phyloP scores from a whole-genome alignment of 1,284 basidiomycete species.

The Cystobasidium sp. region DNA sequence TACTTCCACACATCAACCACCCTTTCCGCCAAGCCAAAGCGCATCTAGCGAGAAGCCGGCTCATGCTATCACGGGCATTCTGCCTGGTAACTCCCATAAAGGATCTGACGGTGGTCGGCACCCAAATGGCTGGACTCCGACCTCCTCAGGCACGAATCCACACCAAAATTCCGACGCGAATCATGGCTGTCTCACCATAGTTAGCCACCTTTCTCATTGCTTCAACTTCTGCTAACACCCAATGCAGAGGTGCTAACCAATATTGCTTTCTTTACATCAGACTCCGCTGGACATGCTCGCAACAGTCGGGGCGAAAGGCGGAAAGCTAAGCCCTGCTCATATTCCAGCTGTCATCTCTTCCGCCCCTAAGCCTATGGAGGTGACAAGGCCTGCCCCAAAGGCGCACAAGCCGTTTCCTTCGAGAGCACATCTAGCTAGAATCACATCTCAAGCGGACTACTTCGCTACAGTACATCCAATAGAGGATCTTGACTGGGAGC shows the following conservation, averaged over 20 bases:
- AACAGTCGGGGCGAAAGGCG: slow-evolving; percentile 4
- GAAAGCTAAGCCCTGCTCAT: neutral
- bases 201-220: too few species aligned
- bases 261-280: neutral
- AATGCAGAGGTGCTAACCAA: neutral
- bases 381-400: neutral
- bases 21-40: neutral
- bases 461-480: neutral
- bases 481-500: neutral
- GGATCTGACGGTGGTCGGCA: neutral
- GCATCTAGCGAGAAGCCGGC: slow-evolving; percentile 1
- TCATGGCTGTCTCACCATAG: too few species aligned
- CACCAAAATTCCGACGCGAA: too few species aligned
- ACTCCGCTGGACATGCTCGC: slow-evolving; percentile 23
- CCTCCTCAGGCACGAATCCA: neutral
- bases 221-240: neutral
- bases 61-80: neutral
- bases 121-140: neutral
- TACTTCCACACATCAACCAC: neutral
- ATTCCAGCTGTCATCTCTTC: too few species aligned
- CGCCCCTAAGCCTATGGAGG: neutral
- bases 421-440: neutral
- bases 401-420: neutral
- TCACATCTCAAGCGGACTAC: slow-evolving; percentile 8
- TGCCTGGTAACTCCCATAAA: neutral